Conservation (phyloP, 495 filamentous ascomycete genomes). For the Hyaloscypha finlandica region DNA sequence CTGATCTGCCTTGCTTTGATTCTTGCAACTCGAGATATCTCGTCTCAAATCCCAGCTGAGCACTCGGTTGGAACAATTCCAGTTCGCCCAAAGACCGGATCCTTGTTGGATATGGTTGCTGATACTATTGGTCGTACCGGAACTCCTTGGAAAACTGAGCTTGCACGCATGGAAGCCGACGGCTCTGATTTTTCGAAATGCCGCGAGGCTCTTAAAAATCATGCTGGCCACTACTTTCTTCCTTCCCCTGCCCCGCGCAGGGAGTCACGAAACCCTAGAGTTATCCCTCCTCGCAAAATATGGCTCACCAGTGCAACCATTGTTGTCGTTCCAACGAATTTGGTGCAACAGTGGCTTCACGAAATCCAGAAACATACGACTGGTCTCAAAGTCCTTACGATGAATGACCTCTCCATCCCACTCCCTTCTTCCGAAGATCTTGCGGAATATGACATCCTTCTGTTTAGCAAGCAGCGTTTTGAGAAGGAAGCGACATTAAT, state of each 20-base stretch:
- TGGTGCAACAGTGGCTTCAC: constrained; percentile 67
- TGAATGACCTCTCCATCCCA: constrained; percentile 49
- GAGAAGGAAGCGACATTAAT: constrained; percentile 53
- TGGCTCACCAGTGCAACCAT: constrained; percentile 67
- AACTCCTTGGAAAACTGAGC: constrained; percentile 67
- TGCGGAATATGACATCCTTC: constrained; percentile 70
- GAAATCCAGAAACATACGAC: constrained; percentile 71
- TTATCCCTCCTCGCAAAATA: constrained; percentile 49
- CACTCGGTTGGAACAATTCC: constrained; percentile 50
- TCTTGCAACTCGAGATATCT: constrained; percentile 73
- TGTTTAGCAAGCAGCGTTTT: constrained; percentile 76
- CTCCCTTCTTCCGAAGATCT: constrained; percentile 63
- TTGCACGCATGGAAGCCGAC: constrained; percentile 42
- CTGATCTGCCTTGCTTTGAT: constrained; percentile 83
- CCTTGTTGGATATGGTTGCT: constrained; percentile 71
- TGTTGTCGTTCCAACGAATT: constrained; percentile 68
- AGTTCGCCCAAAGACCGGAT: constrained; percentile 48
- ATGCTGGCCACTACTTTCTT: constrained; percentile 56
- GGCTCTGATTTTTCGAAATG: constrained; percentile 50
- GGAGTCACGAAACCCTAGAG: constrained; percentile 38
- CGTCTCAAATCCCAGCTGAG: constrained; percentile 64
- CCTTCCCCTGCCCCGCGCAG: constrained; percentile 48
- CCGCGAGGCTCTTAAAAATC: constrained; percentile 53
- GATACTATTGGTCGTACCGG: constrained; percentile 63
- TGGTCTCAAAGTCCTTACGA: constrained; percentile 62